Percentiles rank a stretch among this genome's conserved stretches.
These are phyloP conservation scores for Phytophthora capsici DNA, from an alignment of 352 stramenopile genomes.

Conservation along the genomic window DNA sequence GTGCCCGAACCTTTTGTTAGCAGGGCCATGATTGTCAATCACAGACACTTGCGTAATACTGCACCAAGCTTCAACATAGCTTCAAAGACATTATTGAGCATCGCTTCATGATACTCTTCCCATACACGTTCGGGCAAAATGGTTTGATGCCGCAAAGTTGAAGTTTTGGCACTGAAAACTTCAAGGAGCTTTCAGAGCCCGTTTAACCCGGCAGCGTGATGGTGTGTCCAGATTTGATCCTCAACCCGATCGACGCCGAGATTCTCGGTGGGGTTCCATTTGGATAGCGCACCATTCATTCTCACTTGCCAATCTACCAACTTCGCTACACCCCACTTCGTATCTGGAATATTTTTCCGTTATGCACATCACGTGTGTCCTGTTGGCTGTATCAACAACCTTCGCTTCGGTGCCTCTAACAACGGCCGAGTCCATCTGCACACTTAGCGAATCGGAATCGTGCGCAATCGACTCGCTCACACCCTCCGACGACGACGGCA, in stretches of 20 bases:
- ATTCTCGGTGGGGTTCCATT: conserved; percentile 5
- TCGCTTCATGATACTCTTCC: conserved; percentile 13
- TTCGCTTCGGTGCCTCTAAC: neutral
- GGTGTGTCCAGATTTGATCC: neutral
- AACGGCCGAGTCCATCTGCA: conserved; percentile 24
- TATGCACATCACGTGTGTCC: conserved; percentile 3
- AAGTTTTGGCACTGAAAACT: conserved; percentile 25
- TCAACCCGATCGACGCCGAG: too few relatives aligned
- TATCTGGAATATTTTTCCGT: neutral
- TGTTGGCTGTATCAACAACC: conserved; percentile 3
- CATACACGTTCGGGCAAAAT: conserved; percentile 16
- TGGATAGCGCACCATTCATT: neutral
- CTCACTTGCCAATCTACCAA: conserved; percentile 22
- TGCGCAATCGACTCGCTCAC: conserved; percentile 32
- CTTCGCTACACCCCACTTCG: neutral
- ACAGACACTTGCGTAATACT: conserved; percentile 20
- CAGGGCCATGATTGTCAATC: conserved; percentile 20
- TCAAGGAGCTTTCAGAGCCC: conserved; percentile 14
- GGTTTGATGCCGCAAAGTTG: conserved; percentile 30
- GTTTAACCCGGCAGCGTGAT: conserved; percentile 10
- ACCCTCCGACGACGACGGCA: conserved; percentile 31
- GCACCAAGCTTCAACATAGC: conserved; percentile 5
- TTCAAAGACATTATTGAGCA: neutral
- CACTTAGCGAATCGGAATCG: conserved; percentile 22
- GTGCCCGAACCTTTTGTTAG: neutral